Evolutionary conservation across 2,329 filamentous ascomycete species (phyloP).

Genomic region (Purpureocillium takamizusanense): DNA sequence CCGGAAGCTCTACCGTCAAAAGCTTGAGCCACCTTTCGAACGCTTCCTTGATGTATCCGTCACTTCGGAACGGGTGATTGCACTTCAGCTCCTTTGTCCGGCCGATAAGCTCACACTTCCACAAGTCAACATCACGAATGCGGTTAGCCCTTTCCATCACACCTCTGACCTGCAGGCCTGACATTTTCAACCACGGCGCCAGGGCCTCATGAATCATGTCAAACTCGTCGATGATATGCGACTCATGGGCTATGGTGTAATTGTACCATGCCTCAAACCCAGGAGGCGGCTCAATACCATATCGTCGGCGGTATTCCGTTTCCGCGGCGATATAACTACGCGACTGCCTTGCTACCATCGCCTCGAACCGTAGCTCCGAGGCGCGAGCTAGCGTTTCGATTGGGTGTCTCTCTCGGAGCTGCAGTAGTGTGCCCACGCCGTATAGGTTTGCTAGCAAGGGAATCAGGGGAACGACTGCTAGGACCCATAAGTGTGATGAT

Average conservation of each 20-base stretch:
- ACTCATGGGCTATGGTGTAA: slow-evolving; percentile 28
- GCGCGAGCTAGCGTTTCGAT: slow-evolving; percentile 20
- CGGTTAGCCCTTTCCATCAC: slow-evolving; percentile 16
- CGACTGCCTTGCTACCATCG: slow-evolving; percentile 26
- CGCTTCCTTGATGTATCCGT: slow-evolving; percentile 20
- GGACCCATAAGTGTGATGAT: slow-evolving; percentile 17
- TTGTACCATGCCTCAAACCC: slow-evolving; percentile 38
- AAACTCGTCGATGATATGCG: slow-evolving; percentile 41
- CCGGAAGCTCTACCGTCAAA: slow-evolving; percentile 17
- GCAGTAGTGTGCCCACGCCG: slow-evolving; percentile 10
- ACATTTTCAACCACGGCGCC: slow-evolving; percentile 29
- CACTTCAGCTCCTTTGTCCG: slow-evolving; percentile 19
- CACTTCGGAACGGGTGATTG: slow-evolving; percentile 19
- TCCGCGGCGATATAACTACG: slow-evolving; percentile 22
- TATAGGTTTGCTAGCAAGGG: slow-evolving; percentile 20
- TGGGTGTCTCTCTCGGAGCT: slow-evolving; percentile 19
- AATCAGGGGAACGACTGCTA: slow-evolving; percentile 18
- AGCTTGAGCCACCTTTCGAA: slow-evolving; percentile 21
- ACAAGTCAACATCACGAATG: slow-evolving; percentile 20
- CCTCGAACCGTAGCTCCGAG: slow-evolving; percentile 20
- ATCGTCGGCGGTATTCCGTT: slow-evolving; percentile 33
- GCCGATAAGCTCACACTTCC: slow-evolving; percentile 23
- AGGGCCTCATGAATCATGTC: slow-evolving; percentile 31
- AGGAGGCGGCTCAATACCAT: slow-evolving; percentile 30
- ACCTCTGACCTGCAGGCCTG: slow-evolving; percentile 20